Evolutionary conservation across 129 eudicot species (phyloP).

Genomic region (Chrysanthemum seticuspe): DNA sequence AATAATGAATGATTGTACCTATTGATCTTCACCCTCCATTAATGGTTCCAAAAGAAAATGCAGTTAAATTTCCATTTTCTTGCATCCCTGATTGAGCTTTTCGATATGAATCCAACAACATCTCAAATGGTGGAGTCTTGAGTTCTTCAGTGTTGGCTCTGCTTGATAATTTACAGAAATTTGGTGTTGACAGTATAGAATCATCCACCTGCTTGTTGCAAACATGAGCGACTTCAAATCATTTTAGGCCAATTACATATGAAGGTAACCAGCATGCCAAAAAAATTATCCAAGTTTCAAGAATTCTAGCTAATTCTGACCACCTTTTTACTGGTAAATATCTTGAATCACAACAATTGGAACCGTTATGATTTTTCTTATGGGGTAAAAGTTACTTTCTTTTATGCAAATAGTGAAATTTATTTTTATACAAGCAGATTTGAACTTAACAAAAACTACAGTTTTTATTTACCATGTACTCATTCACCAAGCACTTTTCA

Average conservation of each 20-base stretch:
- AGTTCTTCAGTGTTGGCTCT: slow-evolving; percentile 39
- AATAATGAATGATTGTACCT: slow-evolving; percentile 8
- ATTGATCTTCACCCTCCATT: slow-evolving; percentile 24
- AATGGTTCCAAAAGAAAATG: slow-evolving; percentile 5
- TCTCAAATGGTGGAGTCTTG: slow-evolving; percentile 61
- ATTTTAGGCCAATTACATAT: too few relatives aligned
- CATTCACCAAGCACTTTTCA: slow-evolving; percentile 50
- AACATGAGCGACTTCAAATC: background rate
- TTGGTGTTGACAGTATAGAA: slow-evolving; percentile 39
- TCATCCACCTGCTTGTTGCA: slow-evolving; percentile 49
- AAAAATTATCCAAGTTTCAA: too few relatives aligned
- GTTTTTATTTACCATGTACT: slow-evolving; percentile 56
- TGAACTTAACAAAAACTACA: background rate
- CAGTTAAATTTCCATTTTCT: slow-evolving; percentile 32
- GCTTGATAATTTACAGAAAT: slow-evolving; percentile 32
- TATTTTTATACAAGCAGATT: background rate
- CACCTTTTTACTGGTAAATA: too few relatives aligned
- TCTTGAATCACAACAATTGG: too few relatives aligned
- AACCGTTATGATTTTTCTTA: too few relatives aligned
- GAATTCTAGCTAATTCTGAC: too few relatives aligned
- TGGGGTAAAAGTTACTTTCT: too few relatives aligned
- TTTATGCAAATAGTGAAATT: too few relatives aligned
- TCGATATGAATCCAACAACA: slow-evolving; percentile 45
- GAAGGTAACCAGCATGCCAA: too few relatives aligned
- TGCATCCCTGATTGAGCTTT: slow-evolving; percentile 35